Base-by-base conservation (phyloP, 2,329 filamentous ascomycete genomes). In the Monosporascus sp. region DNA sequence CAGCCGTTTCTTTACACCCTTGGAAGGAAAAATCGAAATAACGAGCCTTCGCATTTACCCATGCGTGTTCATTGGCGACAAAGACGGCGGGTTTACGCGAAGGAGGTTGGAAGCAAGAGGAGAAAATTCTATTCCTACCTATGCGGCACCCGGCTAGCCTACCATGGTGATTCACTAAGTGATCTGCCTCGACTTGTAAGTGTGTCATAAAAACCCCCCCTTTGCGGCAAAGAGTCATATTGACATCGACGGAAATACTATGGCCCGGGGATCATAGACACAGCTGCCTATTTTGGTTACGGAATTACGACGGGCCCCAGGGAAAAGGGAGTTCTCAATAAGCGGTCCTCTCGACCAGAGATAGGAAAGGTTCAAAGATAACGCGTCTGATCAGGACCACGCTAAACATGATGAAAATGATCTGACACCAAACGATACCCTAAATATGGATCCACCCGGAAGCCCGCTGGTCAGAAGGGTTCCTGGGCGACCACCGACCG, bases 11-110 rank as follows among this genome's bases (percentile, higher is more conserved):
- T 51, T 57, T 20, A 17, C 48, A 2, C 38, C 48, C 6, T 55
- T 57, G 35, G 43, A 52, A 9, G 55, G 55, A 17, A 50, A 57
- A 24, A 52, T 14, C 15, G 36, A 18, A n/a, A 44, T 54, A 24
- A 52, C 20, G 3, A 35, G 36, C 5, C 50, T 52, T 3, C 45
- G 27, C 25, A 39, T 50, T 38, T 27, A 51, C 24, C 53, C 53
- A 14, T 49, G 50, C 24, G 24, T 27, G 31, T 41, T 54, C n/a
- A 14, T 45, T 3, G 53, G 52, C 36, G 27, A 35, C 15, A 27
- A 17, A 17, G 51, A 56, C 43, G 14, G 20, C 9, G 54, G 54
- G 3, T 11, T 36, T 27, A 50, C 41, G 5, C 44, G 51, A 11
- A 15, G 14, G 22, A 56, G 14, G 46, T 46, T 54, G 8, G 39